Percentiles rank a stretch among this genome's conserved stretches.
Conservation (phyloP, 2,329 filamentous ascomycete genomes). For the Aulographum hederae region DNA sequence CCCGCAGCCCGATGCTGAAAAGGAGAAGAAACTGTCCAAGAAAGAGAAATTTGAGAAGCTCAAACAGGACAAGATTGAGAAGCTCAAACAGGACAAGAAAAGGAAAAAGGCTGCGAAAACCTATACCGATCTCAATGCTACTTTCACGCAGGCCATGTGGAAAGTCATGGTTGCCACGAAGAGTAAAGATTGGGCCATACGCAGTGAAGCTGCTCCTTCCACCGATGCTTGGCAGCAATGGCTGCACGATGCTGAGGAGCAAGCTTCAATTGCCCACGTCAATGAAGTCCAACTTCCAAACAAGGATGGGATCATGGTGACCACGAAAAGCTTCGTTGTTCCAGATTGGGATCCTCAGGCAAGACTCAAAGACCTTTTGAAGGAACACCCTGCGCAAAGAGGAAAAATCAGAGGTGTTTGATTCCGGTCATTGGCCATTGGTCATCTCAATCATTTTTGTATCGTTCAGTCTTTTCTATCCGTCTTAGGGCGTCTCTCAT, state of each 20-base stretch:
- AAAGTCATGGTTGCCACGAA: slow-evolving; percentile 28
- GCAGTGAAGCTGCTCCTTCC: slow-evolving; percentile 21
- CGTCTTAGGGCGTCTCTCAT: too few species aligned
- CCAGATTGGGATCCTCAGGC: slow-evolving; percentile 5
- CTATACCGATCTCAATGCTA: slow-evolving; percentile 8
- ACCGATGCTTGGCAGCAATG: slow-evolving; percentile 23
- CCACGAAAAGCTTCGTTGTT: not conserved
- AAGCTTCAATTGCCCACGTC: slow-evolving; percentile 1
- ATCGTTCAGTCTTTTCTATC: too few species aligned
- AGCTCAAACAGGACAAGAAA: not conserved
- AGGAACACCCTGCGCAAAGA: too few species aligned
- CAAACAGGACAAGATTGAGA: not conserved
- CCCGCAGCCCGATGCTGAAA: not conserved
- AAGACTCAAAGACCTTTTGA: not conserved
- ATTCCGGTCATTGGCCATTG: too few species aligned
- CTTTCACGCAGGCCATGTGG: slow-evolving; percentile 30
- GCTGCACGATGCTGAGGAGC: slow-evolving; percentile 15
- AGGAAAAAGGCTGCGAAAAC: not conserved
- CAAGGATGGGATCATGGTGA: not conserved
- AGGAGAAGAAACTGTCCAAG: not conserved
- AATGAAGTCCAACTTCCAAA: not conserved
- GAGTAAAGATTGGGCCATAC: slow-evolving; percentile 22
- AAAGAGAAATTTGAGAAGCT: not conserved
- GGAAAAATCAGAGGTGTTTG: too few species aligned
- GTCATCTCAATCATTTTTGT: too few species aligned